These are phyloP conservation scores for Ustilago nuda DNA, from an alignment of 1,284 basidiomycete species.

Conservation along the genomic window DNA sequence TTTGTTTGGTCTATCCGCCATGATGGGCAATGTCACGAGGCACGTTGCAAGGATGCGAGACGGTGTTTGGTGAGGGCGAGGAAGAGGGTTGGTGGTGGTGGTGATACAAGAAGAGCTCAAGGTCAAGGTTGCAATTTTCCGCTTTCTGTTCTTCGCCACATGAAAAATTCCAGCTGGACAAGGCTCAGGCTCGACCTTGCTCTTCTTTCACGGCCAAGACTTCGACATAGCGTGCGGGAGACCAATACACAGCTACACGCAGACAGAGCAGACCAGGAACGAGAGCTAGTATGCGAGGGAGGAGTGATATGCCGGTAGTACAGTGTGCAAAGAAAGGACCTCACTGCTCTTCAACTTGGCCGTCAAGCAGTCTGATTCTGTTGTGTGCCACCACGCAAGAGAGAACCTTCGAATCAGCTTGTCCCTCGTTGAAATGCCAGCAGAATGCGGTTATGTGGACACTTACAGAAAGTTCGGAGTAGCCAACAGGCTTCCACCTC, in stretches of 20 bases:
- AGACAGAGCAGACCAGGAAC: too few relatives aligned
- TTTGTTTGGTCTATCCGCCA: slow-evolving; percentile 61
- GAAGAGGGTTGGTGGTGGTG: background rate
- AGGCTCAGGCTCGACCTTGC: slow-evolving; percentile 17
- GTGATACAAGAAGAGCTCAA: background rate
- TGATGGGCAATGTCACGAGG: slow-evolving; percentile 11
- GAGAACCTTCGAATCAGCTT: background rate
- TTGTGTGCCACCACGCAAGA: background rate
- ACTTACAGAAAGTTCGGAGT: slow-evolving; percentile 84
- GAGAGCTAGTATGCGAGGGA: too few relatives aligned
- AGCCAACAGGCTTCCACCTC: slow-evolving; percentile 79
- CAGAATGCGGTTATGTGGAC: background rate
- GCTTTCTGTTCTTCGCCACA: slow-evolving; percentile 19
- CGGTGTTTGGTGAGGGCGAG: background rate
- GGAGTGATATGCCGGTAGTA: background rate
- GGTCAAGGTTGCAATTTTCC: background rate
- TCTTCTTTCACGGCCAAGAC: background rate
- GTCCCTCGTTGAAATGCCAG: background rate
- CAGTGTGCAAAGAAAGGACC: background rate
- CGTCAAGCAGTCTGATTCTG: slow-evolving; percentile 44
- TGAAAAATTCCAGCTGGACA: background rate
- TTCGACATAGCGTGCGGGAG: too few relatives aligned
- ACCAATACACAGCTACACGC: too few relatives aligned
- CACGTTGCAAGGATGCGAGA: background rate
- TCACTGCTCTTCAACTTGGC: slow-evolving; percentile 23